Percentiles rank a stretch among this genome's conserved stretches.
phyloP scores from a whole-genome alignment of 129 eudicot genomes.

The Logfia minima region DNA sequence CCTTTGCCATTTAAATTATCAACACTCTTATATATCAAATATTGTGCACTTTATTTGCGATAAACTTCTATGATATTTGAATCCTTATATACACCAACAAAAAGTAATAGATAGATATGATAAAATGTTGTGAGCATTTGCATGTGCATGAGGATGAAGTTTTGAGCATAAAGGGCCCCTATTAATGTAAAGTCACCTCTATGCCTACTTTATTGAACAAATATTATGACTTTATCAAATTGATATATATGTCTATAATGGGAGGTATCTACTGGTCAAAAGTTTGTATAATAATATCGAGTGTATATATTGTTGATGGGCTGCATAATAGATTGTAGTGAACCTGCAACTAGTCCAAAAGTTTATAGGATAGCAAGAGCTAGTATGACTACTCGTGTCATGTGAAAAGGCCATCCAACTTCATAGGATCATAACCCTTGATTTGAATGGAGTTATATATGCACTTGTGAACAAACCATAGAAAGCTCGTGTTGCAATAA shows the following conservation, averaged over 20 bases:
- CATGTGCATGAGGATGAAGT: constrained; percentile 34
- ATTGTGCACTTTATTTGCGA: constrained; percentile 11
- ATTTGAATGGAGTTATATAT: neutral
- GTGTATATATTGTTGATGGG: neutral
- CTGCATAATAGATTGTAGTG: neutral
- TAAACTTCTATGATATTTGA: constrained; percentile 1
- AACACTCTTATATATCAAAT: neutral
- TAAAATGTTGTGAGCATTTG: constrained; percentile 14
- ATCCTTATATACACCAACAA: constrained; percentile 27
- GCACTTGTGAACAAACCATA: neutral
- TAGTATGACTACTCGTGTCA: neutral
- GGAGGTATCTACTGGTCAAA: neutral
- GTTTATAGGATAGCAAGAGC: neutral
- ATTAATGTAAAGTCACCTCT: constrained; percentile 37
- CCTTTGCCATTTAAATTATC: constrained; percentile 29
- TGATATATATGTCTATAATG: neutral
- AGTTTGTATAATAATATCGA: neutral
- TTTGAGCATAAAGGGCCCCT: constrained; percentile 17
- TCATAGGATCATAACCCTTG: neutral
- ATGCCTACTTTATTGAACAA: constrained; percentile 22
- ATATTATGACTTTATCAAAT: neutral
- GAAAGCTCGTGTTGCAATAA: neutral
- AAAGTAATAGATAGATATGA: neutral
- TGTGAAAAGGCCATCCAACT: neutral
- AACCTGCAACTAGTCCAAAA: neutral